Conservation (phyloP, 768 basidiomycete genomes). For the Boletus pseudopeckii region DNA sequence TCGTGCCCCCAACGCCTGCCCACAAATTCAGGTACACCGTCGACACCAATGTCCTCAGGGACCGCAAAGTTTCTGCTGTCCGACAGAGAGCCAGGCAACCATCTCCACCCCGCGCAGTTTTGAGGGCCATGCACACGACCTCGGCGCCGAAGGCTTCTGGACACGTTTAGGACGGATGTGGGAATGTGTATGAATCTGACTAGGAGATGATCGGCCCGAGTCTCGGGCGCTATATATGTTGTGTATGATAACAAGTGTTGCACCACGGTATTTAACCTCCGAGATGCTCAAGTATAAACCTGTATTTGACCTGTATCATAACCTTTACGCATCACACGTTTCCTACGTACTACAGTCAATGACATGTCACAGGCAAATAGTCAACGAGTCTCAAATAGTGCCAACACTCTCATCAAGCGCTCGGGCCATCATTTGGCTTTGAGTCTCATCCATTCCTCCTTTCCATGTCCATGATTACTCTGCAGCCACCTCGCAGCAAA, state of each 20-base stretch:
- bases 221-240: background rate
- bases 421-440: no score
- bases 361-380: no score
- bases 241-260: background rate
- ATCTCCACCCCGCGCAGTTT: conserved; percentile 11
- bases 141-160: conserved; percentile 2
- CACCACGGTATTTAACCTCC: background rate
- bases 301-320: conserved; percentile 2
- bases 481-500: no score
- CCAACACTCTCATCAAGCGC: no score
- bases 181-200: conserved; percentile 26
- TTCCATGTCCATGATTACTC: no score
- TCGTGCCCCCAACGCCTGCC: conserved; percentile 41
- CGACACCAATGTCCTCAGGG: conserved; percentile 10
- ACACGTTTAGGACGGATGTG: conserved; percentile 11
- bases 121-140: conserved; percentile 24
- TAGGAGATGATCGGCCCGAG: conserved; percentile 10
- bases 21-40: conserved; percentile 32
- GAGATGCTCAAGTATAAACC: background rate
- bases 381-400: no score
- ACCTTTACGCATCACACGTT: no score
- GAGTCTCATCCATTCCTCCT: no score
- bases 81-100: conserved; percentile 10
- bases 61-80: conserved; percentile 14
- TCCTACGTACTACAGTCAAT: no score